A percentile compares a stretch with the other conserved stretches of the same genome.
Conservation (phyloP, 768 basidiomycete genomes). For the Russula compacta region DNA sequence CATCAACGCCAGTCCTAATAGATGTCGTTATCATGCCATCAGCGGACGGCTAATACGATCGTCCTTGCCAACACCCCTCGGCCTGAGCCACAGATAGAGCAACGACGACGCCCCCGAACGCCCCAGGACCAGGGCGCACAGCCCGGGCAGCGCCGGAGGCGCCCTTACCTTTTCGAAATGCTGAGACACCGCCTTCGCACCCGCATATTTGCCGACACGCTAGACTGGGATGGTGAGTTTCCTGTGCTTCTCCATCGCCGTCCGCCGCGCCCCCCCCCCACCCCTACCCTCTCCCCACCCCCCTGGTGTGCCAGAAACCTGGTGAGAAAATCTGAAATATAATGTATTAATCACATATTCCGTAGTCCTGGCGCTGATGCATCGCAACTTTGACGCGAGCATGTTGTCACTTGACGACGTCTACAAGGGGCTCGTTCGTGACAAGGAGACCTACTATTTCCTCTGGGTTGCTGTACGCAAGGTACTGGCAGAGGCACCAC, state of each 20-base stretch:
- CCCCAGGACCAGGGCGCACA: background rate
- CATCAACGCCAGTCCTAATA: background rate
- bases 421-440: background rate
- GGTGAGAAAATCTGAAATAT: conserved; percentile 6
- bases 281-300: no score
- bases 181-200: background rate
- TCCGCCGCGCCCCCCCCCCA: no score
- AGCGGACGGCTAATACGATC: background rate
- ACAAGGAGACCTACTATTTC: conserved; percentile 14
- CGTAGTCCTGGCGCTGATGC: background rate
- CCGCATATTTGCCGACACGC: conserved; percentile 15
- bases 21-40: background rate
- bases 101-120: background rate
- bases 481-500: conserved; percentile 15
- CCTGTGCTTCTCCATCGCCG: background rate
- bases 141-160: background rate
- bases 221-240: conserved; percentile 19
- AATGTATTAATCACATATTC: background rate
- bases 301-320: background rate
- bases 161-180: conserved; percentile 12
- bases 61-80: conserved; percentile 6
- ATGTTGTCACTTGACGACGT: conserved; percentile 8
- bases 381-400: conserved; percentile 9
- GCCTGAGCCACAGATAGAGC: background rate
- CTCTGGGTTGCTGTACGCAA: conserved; percentile 20